Base-by-base conservation (phyloP, 495 filamentous ascomycete genomes). In the Aspergillus sclerotioniger region DNA sequence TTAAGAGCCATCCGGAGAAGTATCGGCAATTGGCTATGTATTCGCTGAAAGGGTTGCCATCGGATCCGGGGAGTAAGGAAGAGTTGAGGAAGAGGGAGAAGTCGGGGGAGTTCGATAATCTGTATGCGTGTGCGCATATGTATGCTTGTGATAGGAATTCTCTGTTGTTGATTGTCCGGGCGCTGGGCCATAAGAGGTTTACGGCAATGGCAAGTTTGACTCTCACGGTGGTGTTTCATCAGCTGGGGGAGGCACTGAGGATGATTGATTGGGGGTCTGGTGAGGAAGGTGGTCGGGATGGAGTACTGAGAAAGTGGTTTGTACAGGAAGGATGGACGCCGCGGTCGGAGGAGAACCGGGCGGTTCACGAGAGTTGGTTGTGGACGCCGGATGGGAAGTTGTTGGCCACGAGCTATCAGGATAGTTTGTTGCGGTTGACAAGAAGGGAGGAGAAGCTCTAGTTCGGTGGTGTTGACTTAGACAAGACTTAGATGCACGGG, bases 91-190 rank as follows among this genome's bases (percentile, higher is more conserved):
- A n/a, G 6, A 67, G 54, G 41, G 73, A 75, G 6, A 46, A 60
- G 20, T 53, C 53, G 1, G 75, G 73, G 10, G 69, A 73, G 55
- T 75, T 70, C 51, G 74, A 77, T 45, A 87, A 87, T 56, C 73
- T 84, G 9, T 86, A 89, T 66, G 78, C 85, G 5, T 79, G 79
- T 56, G 80, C 81, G 15, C 87, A 90, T 66, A 81, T 87, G 49
- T 90, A 84, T 69, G 80, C 84, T 2, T 82, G 80, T 28, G 88
- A 91, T 62, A 79, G 84, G 41, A 91, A 91, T 65, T 87, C 85
- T 0, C 67, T 90, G 53, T 74, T 87, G 62, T 74, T 89, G 69
- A 75, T 85, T 33, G 75, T 78, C 3, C 84, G 88, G 37, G 79
- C 87, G 6, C 58, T 87, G 8, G 82, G 82, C 0, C 79, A 84